These are phyloP conservation scores for Saxophila tyrrhenica DNA, from an alignment of 495 filamentous ascomycete genomes.

Conservation along the genomic window DNA sequence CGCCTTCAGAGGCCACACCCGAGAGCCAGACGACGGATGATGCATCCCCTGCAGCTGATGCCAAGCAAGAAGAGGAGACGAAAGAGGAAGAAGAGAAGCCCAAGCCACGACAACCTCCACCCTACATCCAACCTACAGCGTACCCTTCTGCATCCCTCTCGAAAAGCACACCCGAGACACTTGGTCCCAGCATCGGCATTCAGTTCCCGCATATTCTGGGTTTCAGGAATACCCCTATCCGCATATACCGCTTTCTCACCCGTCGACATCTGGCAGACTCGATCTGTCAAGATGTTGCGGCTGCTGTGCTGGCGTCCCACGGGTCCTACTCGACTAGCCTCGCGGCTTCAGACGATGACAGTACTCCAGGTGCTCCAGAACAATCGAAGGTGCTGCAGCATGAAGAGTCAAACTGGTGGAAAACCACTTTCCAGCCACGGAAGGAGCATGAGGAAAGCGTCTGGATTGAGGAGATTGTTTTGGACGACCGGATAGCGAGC, in stretches of 20 bases:
- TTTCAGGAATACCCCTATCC: slow-evolving; percentile 79
- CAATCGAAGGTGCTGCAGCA: slow-evolving; percentile 56
- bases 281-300: slow-evolving; percentile 80
- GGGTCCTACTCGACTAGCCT: slow-evolving; percentile 33
- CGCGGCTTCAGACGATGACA: slow-evolving; percentile 15
- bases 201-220: slow-evolving; percentile 83
- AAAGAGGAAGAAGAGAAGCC: slow-evolving; percentile 37
- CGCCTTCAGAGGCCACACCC: neutral
- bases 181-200: slow-evolving; percentile 59
- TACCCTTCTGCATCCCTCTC: slow-evolving; percentile 56
- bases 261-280: slow-evolving; percentile 74
- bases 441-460: slow-evolving; percentile 51
- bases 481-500: slow-evolving; percentile 65
- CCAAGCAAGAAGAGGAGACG: slow-evolving; percentile 26
- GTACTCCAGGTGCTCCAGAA: slow-evolving; percentile 35
- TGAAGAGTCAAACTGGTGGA: slow-evolving; percentile 85
- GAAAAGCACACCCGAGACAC: slow-evolving; percentile 44
- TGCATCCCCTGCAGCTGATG: neutral
- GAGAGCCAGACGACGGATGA: slow-evolving; percentile 1
- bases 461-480: slow-evolving; percentile 64
- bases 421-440: slow-evolving; percentile 45
- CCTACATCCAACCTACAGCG: slow-evolving; percentile 55
- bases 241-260: slow-evolving; percentile 80
- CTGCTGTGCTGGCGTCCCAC: slow-evolving; percentile 56
- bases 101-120: slow-evolving; percentile 44